Evolutionary conservation across 768 basidiomycete genomes (phyloP).

Genomic region (Auricularia auricula-judae): DNA sequence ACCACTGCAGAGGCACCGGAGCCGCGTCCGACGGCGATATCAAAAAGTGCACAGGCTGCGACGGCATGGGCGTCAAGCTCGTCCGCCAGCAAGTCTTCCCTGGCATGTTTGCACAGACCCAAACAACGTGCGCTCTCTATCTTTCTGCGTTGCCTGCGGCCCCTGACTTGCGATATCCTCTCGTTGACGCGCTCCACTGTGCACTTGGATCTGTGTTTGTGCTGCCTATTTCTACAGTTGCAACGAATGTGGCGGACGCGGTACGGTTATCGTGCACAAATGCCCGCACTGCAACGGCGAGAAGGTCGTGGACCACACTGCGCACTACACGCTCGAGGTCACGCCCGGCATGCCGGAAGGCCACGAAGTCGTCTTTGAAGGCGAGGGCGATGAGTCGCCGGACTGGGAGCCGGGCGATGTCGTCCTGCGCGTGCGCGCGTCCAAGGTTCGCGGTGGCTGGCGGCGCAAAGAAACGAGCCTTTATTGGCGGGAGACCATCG

Average conservation of each 20-base stretch:
- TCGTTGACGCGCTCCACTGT: neutral
- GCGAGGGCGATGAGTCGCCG: slow-evolving; percentile 92
- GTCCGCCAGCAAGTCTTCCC: slow-evolving; percentile 93
- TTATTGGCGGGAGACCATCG: slow-evolving; percentile 87
- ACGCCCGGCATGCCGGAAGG: slow-evolving; percentile 86
- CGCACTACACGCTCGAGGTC: slow-evolving; percentile 78
- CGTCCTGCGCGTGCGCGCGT: slow-evolving; percentile 71
- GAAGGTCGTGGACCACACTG: slow-evolving; percentile 73
- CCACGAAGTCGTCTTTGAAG: slow-evolving; percentile 85
- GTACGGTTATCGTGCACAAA: slow-evolving; percentile 59
- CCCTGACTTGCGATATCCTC: neutral
- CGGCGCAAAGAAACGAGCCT: slow-evolving; percentile 81
- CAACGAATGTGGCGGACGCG: slow-evolving; percentile 76
- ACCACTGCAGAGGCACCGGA: slow-evolving; percentile 93
- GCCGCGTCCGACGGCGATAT: slow-evolving; percentile 85
- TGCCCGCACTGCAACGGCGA: slow-evolving; percentile 78
- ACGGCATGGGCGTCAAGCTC: slow-evolving; percentile 75
- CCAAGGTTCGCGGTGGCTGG: slow-evolving; percentile 70
- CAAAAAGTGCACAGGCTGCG: slow-evolving; percentile 74
- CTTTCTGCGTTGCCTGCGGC: neutral
- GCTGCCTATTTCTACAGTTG: slow-evolving; percentile 18
- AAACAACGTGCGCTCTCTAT: slow-evolving; percentile 46
- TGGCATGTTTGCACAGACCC: slow-evolving; percentile 88
- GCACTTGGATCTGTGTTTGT: neutral
- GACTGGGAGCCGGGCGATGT: slow-evolving; percentile 97